phyloP scores from a whole-genome alignment of 179 eudicot species.

The Patellifolia procumbens region DNA sequence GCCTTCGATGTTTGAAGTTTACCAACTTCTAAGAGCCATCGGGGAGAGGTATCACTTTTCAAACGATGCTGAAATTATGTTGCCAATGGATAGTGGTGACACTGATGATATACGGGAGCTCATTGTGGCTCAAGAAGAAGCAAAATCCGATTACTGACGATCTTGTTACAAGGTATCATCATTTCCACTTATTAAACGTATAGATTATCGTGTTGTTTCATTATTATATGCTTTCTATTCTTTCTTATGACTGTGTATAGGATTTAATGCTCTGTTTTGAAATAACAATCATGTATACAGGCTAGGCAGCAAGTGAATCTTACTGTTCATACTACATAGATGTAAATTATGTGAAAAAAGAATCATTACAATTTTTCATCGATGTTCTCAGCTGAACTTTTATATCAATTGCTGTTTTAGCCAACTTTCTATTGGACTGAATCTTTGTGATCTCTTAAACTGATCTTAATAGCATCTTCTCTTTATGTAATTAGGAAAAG shows the following conservation, averaged over 20 bases:
- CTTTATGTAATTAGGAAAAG: no score
- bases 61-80: slow-evolving; percentile 49
- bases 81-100: slow-evolving; percentile 35
- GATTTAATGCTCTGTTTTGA: background rate
- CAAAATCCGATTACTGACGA: slow-evolving; percentile 1
- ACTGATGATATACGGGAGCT: slow-evolving; percentile 48
- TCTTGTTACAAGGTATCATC: slow-evolving; percentile 23
- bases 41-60: slow-evolving; percentile 71
- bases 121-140: slow-evolving; percentile 50
- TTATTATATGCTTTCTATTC: slow-evolving; percentile 7
- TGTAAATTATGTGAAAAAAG: no score
- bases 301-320: background rate
- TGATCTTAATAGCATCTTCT: background rate
- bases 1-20: slow-evolving; percentile 83
- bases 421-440: no score
- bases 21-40: slow-evolving; percentile 72
- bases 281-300: background rate
- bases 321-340: background rate
- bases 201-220: slow-evolving; percentile 9
- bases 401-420: background rate
- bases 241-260: slow-evolving; percentile 19
- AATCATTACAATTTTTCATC: background rate
- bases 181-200: background rate
- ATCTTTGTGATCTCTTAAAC: background rate
- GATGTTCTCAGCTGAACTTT: background rate